Percentiles rank a stretch among this genome's conserved stretches.
These are phyloP conservation scores for Fusarium irregulare DNA, from an alignment of 2,329 filamentous ascomycete species.

Conservation along the genomic window DNA sequence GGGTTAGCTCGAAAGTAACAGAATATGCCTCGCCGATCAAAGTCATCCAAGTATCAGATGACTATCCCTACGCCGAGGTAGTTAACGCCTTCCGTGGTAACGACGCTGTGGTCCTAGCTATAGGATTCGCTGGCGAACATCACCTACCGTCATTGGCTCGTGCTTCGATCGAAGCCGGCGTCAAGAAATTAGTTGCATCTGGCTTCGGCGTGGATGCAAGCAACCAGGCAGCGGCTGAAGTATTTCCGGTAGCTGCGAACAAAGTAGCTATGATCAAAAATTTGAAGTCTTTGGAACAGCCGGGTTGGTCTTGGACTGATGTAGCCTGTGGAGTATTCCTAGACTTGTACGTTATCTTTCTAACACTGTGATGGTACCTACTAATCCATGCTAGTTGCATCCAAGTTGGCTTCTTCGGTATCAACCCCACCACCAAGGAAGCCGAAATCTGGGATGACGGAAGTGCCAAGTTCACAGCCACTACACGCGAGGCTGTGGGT, in stretches of 20 bases:
- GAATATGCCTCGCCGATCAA: not conserved
- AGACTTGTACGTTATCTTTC: not conserved
- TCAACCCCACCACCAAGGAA: fast-evolving
- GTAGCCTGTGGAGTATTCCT: not conserved
- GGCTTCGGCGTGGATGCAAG: not conserved
- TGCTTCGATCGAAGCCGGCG: not conserved
- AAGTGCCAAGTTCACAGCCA: not conserved
- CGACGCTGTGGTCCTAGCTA: not conserved
- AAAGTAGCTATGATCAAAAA: not conserved
- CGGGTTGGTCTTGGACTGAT: not conserved
- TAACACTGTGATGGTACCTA: not conserved
- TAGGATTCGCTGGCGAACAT: not conserved
- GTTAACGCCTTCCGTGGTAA: not conserved
- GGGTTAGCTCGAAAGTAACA: not conserved
- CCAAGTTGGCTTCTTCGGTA: not conserved
- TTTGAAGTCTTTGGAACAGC: not conserved
- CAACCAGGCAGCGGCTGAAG: not conserved
- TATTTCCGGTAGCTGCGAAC: not conserved
- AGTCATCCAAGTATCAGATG: not conserved
- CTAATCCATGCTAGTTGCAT: not conserved
- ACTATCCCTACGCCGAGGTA: not conserved
- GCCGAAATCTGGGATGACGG: not conserved
- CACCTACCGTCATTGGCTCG: not conserved
- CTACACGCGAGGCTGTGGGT: not conserved
- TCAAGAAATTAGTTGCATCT: fast-evolving